Evolutionary conservation across 2,329 filamentous ascomycete genomes (phyloP).

Genomic region (Neofusicoccum umdonicola): DNA sequence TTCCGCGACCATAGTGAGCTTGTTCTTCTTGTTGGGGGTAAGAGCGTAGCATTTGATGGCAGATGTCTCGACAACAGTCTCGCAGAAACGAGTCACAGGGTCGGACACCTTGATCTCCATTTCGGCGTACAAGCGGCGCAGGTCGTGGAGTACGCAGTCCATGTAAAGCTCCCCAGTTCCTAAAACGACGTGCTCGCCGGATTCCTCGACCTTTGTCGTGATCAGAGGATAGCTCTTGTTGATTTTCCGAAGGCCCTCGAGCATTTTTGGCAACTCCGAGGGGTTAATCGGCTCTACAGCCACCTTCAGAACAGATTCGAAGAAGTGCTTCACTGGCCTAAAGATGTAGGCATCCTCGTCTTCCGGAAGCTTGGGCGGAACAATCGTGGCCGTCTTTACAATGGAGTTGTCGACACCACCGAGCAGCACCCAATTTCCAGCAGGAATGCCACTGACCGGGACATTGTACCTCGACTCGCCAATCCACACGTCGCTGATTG

Average conservation of each 20-base stretch:
- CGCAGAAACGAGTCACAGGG: conserved; percentile 94
- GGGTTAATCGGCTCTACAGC: conserved; percentile 98
- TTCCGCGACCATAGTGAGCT: conserved; percentile 97
- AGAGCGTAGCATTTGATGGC: conserved; percentile 97
- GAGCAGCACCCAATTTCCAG: conserved; percentile 89
- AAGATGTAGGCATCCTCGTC: conserved; percentile 96
- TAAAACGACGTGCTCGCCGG: conserved; percentile 90
- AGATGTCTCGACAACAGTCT: conserved; percentile 95
- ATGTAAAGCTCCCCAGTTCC: conserved; percentile 99
- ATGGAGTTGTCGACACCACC: conserved; percentile 96
- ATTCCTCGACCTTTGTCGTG: conserved; percentile 96
- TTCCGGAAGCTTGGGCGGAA: conserved; percentile 75
- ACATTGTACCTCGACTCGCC: conserved; percentile 92
- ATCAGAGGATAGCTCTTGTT: conserved; percentile 98
- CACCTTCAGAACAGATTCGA: conserved; percentile 95
- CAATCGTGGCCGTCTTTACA: conserved; percentile 91
- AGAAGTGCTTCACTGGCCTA: conserved; percentile 88
- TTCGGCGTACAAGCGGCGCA: conserved; percentile 89
- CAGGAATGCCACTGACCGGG: conserved; percentile 84
- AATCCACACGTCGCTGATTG: conserved; percentile 83
- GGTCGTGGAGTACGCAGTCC: conserved; percentile 96
- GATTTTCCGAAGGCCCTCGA: conserved; percentile 92
- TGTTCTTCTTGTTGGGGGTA: conserved; percentile 99
- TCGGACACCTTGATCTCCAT: conserved; percentile 99
- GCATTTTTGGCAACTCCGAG: conserved; percentile 96